A percentile compares a stretch with the other conserved stretches of the same genome.
These are phyloP conservation scores for Aureobasidium sp. DNA, from an alignment of 2,329 filamentous ascomycete genomes.

Conservation along the genomic window DNA sequence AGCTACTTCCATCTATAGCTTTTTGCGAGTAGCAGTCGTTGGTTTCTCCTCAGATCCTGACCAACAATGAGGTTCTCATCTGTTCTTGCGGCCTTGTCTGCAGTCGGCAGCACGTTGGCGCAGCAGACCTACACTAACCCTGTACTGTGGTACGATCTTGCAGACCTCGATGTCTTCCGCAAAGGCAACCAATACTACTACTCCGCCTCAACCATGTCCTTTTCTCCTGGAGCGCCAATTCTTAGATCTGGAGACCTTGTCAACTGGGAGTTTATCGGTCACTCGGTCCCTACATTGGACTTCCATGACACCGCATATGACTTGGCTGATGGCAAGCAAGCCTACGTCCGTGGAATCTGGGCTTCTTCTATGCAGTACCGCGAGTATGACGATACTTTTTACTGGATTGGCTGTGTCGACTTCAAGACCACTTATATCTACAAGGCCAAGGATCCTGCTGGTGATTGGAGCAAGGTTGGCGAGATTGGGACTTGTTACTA, in stretches of 20 bases:
- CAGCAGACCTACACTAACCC: conserved; percentile 37
- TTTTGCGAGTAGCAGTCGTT: not conserved
- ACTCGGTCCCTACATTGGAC: conserved; percentile 31
- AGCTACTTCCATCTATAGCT: not conserved
- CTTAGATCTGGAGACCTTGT: conserved; percentile 48
- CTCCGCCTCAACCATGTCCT: conserved; percentile 49
- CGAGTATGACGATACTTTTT: conserved; percentile 40
- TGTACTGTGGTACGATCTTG: conserved; percentile 47
- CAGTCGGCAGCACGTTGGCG: not conserved
- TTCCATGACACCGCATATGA: conserved; percentile 37
- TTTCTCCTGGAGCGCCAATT: conserved; percentile 48
- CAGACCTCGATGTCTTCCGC: conserved; percentile 47
- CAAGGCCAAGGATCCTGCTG: conserved; percentile 35
- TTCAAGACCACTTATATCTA: conserved; percentile 46
- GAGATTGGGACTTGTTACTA: conserved; percentile 45
- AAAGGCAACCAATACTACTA: conserved; percentile 45
- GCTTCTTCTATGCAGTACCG: conserved; percentile 47
- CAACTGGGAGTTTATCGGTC: conserved; percentile 37
- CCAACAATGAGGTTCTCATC: not conserved
- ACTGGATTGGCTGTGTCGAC: conserved; percentile 51
- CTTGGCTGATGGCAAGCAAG: conserved; percentile 31
- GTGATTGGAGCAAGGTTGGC: conserved; percentile 35
- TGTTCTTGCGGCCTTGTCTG: not conserved
- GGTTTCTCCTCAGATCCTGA: too few relatives aligned
- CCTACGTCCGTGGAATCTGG: conserved; percentile 49